Base-by-base conservation (phyloP, 208 protist genomes). In the Trypanosomatidae sp. region DNA sequence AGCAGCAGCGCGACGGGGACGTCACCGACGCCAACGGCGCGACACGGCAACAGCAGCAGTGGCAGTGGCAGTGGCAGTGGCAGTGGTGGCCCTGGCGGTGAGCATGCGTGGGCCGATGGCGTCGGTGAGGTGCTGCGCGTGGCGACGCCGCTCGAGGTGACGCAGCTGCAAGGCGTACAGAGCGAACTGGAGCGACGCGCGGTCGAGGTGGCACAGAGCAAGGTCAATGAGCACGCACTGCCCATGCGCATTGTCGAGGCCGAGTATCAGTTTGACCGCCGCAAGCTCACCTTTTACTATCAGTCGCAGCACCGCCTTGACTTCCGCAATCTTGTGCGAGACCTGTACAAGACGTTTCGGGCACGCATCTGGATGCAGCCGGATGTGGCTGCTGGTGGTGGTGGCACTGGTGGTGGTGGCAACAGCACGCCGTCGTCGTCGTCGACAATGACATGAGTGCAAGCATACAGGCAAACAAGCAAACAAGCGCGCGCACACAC, bases 351-450 rank as follows among this genome's bases (percentile, higher is more conserved):
- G 46, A 86, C 78, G 3, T 94, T 91, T 37, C 72, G 78, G 15
- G 87, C 83, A 1, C 87, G 87, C 32, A 94, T 94, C 58, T 94
- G 87, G 83, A 94, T 94, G 87, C 79, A 94, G 61, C n/a, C n/a
- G n/a, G n/a, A n/a, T n/a, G n/a, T n/a, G n/a, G n/a, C n/a, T n/a
- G n/a, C n/a, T n/a, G n/a, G n/a, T n/a, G n/a, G n/a, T n/a, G n/a
- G n/a, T n/a, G n/a, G n/a, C n/a, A n/a, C n/a, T n/a, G n/a, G n/a
- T n/a, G n/a, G n/a, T n/a, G n/a, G n/a, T n/a, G n/a, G n/a, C n/a
- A n/a, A n/a, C n/a, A n/a, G n/a, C n/a, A n/a, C n/a, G n/a, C n/a
- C n/a, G n/a, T n/a, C n/a, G n/a, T n/a, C n/a, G n/a, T n/a, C n/a
- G n/a, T n/a, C n/a, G n/a, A n/a, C n/a, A n/a, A n/a, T n/a, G n/a